phyloP scores from a whole-genome alignment of 495 filamentous ascomycete genomes.

The Aspergillus biplanus region DNA sequence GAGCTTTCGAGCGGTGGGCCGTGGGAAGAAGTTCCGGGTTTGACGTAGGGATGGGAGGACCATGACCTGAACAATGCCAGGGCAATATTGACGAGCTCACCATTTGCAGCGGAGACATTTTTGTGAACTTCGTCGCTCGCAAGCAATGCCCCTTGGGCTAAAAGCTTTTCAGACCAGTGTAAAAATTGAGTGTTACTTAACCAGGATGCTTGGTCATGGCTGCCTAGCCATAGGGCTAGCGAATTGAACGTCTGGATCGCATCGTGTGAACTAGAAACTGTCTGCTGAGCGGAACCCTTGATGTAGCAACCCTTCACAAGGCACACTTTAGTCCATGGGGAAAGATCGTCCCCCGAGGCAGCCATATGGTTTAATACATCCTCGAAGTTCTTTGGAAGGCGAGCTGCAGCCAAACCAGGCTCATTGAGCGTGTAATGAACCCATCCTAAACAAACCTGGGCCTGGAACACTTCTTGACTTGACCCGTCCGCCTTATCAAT shows the following conservation, averaged over 20 bases:
- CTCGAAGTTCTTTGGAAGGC: constrained; percentile 65
- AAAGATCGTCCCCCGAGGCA: constrained; percentile 47
- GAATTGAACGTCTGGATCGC: constrained; percentile 67
- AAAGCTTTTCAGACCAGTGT: constrained; percentile 76
- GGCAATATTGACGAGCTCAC: constrained; percentile 38
- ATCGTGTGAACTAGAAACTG: constrained; percentile 53
- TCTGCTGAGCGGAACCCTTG: constrained; percentile 70
- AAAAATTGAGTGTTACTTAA: constrained; percentile 55
- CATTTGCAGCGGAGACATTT: constrained; percentile 30
- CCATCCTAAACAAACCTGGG: constrained; percentile 80
- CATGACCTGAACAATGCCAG: constrained; percentile 45
- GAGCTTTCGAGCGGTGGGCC: constrained; percentile 25
- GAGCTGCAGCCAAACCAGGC: constrained; percentile 59
- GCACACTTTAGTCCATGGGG: constrained; percentile 79
- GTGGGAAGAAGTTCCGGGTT: constrained; percentile 53
- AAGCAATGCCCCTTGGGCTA: constrained; percentile 72
- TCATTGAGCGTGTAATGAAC: constrained; percentile 77
- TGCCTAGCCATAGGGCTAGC: constrained; percentile 60
- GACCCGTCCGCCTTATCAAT: constrained; percentile 63
- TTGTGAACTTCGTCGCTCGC: constrained; percentile 58
- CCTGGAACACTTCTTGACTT: constrained; percentile 76
- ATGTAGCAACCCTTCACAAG: constrained; percentile 77
- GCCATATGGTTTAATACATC: constrained; percentile 52
- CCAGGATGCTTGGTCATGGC: constrained; percentile 33
- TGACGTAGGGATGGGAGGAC: constrained; percentile 45